Base-by-base conservation (phyloP, 1,139 yeast species). In the Suhomyces kunorum region DNA sequence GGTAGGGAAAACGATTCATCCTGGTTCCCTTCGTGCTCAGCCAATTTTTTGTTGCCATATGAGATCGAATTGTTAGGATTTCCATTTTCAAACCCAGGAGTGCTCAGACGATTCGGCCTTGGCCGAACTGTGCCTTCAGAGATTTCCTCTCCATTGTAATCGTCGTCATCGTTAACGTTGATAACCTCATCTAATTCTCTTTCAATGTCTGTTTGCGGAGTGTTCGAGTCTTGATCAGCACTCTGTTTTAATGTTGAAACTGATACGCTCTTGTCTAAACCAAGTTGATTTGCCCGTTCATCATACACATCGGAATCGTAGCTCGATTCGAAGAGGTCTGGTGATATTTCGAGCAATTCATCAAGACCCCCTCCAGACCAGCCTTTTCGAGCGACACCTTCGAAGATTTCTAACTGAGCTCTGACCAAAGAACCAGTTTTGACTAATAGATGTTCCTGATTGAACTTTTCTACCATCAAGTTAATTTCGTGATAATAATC, bases 281-380 rank as follows among this genome's bases (percentile, higher is more conserved):
- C 32, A 2, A 39, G 23, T 22, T 22, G 22, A 19, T 31, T 29
- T 6, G 22, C 13, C 4, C 13, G 26, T 8, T 23, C 30, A 9
- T 28, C 28, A 8, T 15, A 19, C 4, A n/a, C 38, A 23, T 46
- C 48, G 5, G 42, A 20, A n/a, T 46, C 50, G 20, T 42, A 40
- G 23, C 28, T 43, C 8, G 42, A 45, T 25, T 63, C 67, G 53
- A 78, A 77, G 3, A 80, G 72, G 51, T 78, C 83, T 2, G 79
- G 80, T 9, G 81, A 71, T 34, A 71, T 59, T n/a, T 72, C 61
- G 29, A 81, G 64, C 38, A 87, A 63, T 20, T 77, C 82, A 55
- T 87, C 95, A 28, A 87, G 63, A 0, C 95, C 95, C 15, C 92
- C 92, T 8, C 95, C 95, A 8, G 85, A 74, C 88, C 90, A 83